Conservation (phyloP, 2,329 filamentous ascomycete species). For the Aspergillus jensenii region DNA sequence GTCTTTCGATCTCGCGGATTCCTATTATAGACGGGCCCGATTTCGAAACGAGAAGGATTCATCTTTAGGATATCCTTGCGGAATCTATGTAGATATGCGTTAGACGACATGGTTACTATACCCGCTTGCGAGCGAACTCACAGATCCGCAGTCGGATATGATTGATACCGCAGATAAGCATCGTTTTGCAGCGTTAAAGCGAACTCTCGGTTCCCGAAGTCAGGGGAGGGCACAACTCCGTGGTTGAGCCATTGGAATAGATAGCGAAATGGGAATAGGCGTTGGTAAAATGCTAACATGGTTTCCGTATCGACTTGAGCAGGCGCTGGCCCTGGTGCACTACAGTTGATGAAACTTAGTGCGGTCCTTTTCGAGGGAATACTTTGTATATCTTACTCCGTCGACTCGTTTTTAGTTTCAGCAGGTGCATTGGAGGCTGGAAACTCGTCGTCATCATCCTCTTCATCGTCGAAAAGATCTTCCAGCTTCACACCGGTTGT, state of each 20-base stretch:
- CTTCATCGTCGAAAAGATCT: slow-evolving; percentile 59
- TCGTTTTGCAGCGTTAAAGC: slow-evolving; percentile 93
- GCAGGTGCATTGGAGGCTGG: slow-evolving; percentile 52
- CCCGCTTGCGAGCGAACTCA: slow-evolving; percentile 32
- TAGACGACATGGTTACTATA: slow-evolving; percentile 16
- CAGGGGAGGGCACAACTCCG: slow-evolving; percentile 76
- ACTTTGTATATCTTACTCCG: slow-evolving; percentile 33
- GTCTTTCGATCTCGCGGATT: slow-evolving; percentile 94
- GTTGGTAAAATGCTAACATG: slow-evolving; percentile 92
- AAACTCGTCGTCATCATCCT: slow-evolving; percentile 57
- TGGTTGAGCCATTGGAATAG: slow-evolving; percentile 99
- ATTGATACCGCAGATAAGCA: slow-evolving; percentile 89
- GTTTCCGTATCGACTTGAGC: slow-evolving; percentile 71
- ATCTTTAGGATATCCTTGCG: slow-evolving; percentile 87
- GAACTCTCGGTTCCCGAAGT: slow-evolving; percentile 93
- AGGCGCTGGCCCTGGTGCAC: slow-evolving; percentile 36
- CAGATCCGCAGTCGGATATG: slow-evolving; percentile 66
- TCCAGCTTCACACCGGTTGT: slow-evolving; percentile 49
- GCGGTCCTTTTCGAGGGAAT: slow-evolving; percentile 4
- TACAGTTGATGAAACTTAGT: slow-evolving; percentile 23
- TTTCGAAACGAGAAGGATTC: slow-evolving; percentile 93
- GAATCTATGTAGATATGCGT: slow-evolving; percentile 54
- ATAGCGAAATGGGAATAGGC: slow-evolving; percentile 89
- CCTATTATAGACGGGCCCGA: slow-evolving; percentile 92
- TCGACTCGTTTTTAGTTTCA: slow-evolving; percentile 39